Conservation (phyloP, 2,329 filamentous ascomycete genomes). For the Aspergillus spinulosporus region DNA sequence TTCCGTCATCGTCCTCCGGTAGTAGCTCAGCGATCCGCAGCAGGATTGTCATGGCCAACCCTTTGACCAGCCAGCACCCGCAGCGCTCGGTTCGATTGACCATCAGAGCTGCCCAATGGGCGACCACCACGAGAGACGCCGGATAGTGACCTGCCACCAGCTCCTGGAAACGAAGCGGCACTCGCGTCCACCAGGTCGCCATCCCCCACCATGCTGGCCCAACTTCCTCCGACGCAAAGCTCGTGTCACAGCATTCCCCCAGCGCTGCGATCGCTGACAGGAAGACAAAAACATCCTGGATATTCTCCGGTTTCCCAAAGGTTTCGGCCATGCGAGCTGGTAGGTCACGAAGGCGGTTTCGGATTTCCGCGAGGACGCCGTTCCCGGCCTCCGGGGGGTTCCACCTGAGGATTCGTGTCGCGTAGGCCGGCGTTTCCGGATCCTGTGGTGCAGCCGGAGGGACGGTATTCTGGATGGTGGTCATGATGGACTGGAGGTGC, state of each 20-base stretch:
- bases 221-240: background rate
- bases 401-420: background rate
- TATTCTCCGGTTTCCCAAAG: conserved; percentile 5
- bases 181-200: background rate
- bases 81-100: background rate
- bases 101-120: conserved; percentile 10
- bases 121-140: background rate
- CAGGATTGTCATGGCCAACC: background rate
- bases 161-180: background rate
- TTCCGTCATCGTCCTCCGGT: background rate
- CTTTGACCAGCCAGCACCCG: conserved; percentile 10
- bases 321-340: conserved; percentile 3
- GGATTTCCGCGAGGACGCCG: background rate
- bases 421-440: background rate
- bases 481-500: background rate
- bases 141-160: background rate
- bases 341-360: background rate
- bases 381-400: background rate
- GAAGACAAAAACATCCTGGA: background rate
- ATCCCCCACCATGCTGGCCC: conserved; percentile 1
- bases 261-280: background rate
- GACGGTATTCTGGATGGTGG: background rate
- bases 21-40: background rate
- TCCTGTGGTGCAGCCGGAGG: background rate
- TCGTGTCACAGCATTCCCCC: conserved; percentile 6